Conservation (phyloP, 1,139 yeast genomes). For the Hansenula sp. region DNA sequence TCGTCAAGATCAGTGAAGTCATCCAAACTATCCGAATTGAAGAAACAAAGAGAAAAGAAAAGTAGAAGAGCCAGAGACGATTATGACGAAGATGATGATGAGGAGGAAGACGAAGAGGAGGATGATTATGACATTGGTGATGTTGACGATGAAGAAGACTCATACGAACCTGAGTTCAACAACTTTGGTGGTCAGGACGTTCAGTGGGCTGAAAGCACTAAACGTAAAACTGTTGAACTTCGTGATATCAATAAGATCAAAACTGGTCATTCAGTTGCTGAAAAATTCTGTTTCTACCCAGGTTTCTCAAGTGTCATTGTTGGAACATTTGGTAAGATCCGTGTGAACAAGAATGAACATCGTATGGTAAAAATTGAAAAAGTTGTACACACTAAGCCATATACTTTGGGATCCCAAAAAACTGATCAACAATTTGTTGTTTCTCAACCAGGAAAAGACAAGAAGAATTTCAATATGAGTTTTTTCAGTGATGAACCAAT, state of each 20-base stretch:
- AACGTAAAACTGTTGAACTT: conserved; percentile 36
- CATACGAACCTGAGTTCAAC: conserved; percentile 29
- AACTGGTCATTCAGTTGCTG: conserved; percentile 73
- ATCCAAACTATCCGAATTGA: conserved; percentile 74
- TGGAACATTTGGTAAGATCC: conserved; percentile 79
- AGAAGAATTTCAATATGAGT: conserved; percentile 70
- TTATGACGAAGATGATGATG: conserved; percentile 38
- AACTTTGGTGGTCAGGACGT: conserved; percentile 23
- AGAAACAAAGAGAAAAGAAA: conserved; percentile 77
- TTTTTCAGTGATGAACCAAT: conserved; percentile 77
- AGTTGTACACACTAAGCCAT: conserved; percentile 54
- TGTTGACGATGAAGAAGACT: conserved; percentile 35
- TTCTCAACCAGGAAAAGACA: conserved; percentile 50
- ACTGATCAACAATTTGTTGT: conserved; percentile 58
- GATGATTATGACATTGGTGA: conserved; percentile 38
- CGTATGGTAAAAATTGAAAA: conserved; percentile 80
- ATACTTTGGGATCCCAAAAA: conserved; percentile 43
- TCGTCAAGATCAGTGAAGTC: conserved; percentile 34
- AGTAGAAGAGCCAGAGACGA: conserved; percentile 33
- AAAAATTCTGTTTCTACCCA: conserved; percentile 77
- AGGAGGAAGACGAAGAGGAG: conserved; percentile 29
- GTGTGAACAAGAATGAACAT: conserved; percentile 69
- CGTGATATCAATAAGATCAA: conserved; percentile 66
- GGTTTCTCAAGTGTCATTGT: conserved; percentile 66
- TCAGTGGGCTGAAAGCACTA: conserved; percentile 40